phyloP scores from a whole-genome alignment of 768 basidiomycete species.

The Leccinum disarticulatum region DNA sequence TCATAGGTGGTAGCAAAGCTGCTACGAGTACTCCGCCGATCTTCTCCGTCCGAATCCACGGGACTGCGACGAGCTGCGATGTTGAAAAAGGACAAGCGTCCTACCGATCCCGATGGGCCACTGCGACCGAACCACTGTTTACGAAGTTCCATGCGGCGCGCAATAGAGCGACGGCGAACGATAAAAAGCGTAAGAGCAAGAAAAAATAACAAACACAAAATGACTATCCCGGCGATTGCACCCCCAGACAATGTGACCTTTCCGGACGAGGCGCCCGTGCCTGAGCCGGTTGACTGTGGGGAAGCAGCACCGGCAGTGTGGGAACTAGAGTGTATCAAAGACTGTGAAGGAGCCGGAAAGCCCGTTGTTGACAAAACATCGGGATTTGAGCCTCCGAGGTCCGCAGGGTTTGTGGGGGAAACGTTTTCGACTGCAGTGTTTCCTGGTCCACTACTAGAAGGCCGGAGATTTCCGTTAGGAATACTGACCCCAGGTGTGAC shows the following conservation, averaged over 20 bases:
- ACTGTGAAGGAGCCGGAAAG: conserved; percentile 2
- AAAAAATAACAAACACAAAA: conserved; percentile 31
- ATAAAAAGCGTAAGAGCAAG: conserved; percentile 40
- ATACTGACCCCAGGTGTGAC: background rate
- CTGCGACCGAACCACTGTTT: conserved; percentile 40
- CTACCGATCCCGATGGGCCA: background rate
- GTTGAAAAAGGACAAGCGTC: conserved; percentile 8
- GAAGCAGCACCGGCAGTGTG: conserved; percentile 12
- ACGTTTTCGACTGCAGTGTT: conserved; percentile 1
- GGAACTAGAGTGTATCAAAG: conserved; percentile 10
- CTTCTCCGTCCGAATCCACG: conserved; percentile 18
- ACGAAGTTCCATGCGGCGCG: conserved; percentile 43
- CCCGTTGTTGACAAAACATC: background rate
- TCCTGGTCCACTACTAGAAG: background rate
- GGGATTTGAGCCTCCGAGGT: background rate
- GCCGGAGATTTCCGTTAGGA: background rate
- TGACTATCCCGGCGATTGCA: conserved; percentile 47
- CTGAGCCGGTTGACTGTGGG: conserved; percentile 14
- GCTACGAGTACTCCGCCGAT: conserved; percentile 44
- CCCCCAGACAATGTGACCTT: conserved; percentile 39
- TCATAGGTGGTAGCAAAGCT: conserved; percentile 68
- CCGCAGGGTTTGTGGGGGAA: background rate
- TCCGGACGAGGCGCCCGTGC: conserved; percentile 14
- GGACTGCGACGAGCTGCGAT: conserved; percentile 14
- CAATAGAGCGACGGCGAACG: conserved; percentile 46